Evolutionary conservation across 2,329 filamentous ascomycete species (phyloP).

Genomic region (Diplocarpon rosae): DNA sequence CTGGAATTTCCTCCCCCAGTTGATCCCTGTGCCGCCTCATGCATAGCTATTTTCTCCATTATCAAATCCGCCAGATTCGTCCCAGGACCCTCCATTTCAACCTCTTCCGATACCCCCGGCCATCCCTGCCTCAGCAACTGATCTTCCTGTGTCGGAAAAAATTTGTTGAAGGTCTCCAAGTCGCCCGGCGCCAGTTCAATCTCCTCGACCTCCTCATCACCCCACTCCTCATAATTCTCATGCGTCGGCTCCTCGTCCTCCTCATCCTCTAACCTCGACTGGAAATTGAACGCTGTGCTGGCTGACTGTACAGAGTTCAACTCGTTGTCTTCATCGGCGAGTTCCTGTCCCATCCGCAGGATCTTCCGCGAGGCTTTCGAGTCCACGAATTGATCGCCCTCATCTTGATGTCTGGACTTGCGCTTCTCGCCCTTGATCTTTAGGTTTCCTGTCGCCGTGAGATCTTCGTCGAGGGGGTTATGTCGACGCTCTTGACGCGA

Average conservation of each 20-base stretch:
- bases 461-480: constrained; percentile 84
- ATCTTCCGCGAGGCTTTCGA: constrained; percentile 83
- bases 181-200: constrained; percentile 76
- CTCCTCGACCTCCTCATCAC: constrained; percentile 67
- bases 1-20: constrained; percentile 20
- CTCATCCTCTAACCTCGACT: constrained; percentile 56
- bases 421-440: constrained; percentile 65
- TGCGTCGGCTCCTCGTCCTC: constrained; percentile 37
- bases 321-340: constrained; percentile 69
- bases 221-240: constrained; percentile 44
- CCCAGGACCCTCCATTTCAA: constrained; percentile 37
- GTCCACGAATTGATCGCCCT: constrained; percentile 67
- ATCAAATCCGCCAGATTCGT: constrained; percentile 91
- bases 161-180: constrained; percentile 81
- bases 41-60: constrained; percentile 82
- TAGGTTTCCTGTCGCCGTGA: constrained; percentile 58
- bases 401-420: constrained; percentile 47
- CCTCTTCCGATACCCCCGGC: constrained; percentile 23
- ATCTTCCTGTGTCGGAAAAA: constrained; percentile 60
- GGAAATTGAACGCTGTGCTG: constrained; percentile 67
- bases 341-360: constrained; percentile 75
- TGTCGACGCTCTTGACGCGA: constrained; percentile 58
- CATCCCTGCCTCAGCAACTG: constrained; percentile 24
- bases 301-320: constrained; percentile 32
- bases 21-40: constrained; percentile 58